These are phyloP conservation scores for Stygiomarasmius scandens DNA, from an alignment of 1,284 basidiomycete species.

Conservation along the genomic window DNA sequence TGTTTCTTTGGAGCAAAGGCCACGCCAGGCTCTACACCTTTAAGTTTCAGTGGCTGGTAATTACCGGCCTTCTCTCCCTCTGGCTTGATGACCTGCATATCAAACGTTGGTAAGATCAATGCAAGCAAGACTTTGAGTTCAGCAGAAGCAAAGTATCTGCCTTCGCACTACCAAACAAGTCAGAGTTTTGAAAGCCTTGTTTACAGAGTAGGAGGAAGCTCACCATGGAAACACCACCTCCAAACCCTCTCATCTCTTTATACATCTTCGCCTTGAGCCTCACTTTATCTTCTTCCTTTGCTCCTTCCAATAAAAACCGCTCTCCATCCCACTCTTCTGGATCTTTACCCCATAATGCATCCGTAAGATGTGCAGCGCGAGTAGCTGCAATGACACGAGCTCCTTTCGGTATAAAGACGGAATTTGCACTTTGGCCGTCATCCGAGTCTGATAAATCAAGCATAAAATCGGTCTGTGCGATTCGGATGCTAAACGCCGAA, in stretches of 20 bases:
- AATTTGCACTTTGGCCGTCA: background rate
- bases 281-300: background rate
- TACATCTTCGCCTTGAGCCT: conserved; percentile 3
- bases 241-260: conserved; percentile 14
- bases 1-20: conserved; percentile 4
- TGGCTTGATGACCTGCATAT: conserved; percentile 7
- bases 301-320: conserved; percentile 8
- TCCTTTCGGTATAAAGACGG: conserved; percentile 6
- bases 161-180: conserved; percentile 10
- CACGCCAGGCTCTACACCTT: background rate
- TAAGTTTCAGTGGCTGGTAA: background rate
- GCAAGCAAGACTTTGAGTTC: conserved; percentile 11
- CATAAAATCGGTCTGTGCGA: conserved; percentile 10
- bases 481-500: conserved; percentile 13
- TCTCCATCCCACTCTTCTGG: conserved; percentile 12
- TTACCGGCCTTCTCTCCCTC: background rate
- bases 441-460: background rate
- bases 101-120: conserved; percentile 4
- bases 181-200: too few relatives aligned
- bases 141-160: conserved; percentile 11
- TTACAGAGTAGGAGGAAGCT: background rate
- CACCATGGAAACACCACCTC: conserved; percentile 11
- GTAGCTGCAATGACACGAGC: conserved; percentile 9
- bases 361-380: conserved; percentile 9
- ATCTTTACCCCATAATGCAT: conserved; percentile 9